A percentile compares a stretch with the other conserved stretches of the same genome.
phyloP scores from a whole-genome alignment of 805 yeast species.

The Metschnikowia peoriensis region DNA sequence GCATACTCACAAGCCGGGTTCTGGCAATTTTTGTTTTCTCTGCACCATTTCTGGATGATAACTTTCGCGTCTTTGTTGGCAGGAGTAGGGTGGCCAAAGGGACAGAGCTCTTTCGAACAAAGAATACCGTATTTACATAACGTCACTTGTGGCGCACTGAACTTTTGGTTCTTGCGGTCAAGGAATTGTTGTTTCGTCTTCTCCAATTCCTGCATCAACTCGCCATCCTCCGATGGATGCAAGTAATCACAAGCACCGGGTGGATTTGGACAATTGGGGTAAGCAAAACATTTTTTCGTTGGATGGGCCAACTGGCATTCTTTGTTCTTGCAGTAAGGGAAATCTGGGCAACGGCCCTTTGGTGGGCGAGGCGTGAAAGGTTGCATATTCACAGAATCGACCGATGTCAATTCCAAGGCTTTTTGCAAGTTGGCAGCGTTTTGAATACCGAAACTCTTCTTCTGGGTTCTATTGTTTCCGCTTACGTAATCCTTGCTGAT shows the following conservation, averaged over 20 bases:
- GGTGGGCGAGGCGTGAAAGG: conserved; percentile 46
- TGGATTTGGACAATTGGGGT: conserved; percentile 73
- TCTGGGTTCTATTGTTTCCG: conserved; percentile 9
- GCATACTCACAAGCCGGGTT: conserved; percentile 66
- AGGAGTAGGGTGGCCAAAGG: conserved; percentile 91
- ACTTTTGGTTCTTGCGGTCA: conserved; percentile 36
- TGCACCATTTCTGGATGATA: conserved; percentile 70
- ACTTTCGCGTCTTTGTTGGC: conserved; percentile 74
- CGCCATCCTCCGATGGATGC: conserved; percentile 85
- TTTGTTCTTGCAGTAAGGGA: conserved; percentile 68
- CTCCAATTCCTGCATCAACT: conserved; percentile 64
- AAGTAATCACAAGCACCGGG: conserved; percentile 80
- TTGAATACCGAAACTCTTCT: conserved; percentile 33
- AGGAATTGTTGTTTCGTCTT: conserved; percentile 52
- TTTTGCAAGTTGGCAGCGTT: conserved; percentile 43
- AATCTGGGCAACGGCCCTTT: conserved; percentile 64
- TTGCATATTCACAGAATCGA: conserved; percentile 24
- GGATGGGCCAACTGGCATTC: conserved; percentile 82
- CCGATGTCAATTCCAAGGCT: conserved; percentile 35
- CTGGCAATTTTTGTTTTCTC: conserved; percentile 61
- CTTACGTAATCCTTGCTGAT: conserved; percentile 18
- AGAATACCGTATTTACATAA: conserved; percentile 74
- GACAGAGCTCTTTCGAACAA: conserved; percentile 78
- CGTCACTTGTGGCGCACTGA: conserved; percentile 31
- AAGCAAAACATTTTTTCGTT: conserved; percentile 67